phyloP scores from a whole-genome alignment of 352 stramenopile genomes.

The Thalassiosira mediterranea region DNA sequence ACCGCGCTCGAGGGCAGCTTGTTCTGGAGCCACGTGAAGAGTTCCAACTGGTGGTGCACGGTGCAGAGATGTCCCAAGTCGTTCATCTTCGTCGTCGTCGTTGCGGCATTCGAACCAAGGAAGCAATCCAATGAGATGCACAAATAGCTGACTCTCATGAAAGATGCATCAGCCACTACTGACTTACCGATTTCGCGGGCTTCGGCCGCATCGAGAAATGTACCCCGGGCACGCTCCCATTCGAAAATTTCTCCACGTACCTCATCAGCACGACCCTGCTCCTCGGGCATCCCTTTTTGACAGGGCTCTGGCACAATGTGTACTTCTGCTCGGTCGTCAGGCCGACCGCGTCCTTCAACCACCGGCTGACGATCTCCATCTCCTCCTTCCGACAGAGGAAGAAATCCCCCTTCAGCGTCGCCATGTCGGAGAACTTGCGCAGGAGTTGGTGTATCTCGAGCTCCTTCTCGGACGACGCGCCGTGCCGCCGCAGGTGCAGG shows the following conservation, averaged over 20 bases:
- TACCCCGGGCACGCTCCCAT: conserved; percentile 85
- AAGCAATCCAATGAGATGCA: too few species aligned
- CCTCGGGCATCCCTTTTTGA: conserved; percentile 85
- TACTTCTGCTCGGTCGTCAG: conserved; percentile 61
- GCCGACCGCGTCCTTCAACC: conserved; percentile 55
- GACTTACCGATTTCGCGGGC: too few species aligned
- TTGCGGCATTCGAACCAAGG: too few species aligned
- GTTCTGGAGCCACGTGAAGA: conserved; percentile 93
- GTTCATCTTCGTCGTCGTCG: too few species aligned
- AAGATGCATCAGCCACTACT: too few species aligned
- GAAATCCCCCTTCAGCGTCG: conserved; percentile 89
- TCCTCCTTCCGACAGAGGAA: conserved; percentile 87
- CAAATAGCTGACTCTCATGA: too few species aligned
- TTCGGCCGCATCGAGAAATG: conserved; percentile 76
- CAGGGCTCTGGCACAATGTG: conserved; percentile 87
- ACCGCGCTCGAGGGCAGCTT: conserved; percentile 86
- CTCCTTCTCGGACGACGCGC: conserved; percentile 16
- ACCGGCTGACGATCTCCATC: conserved; percentile 54
- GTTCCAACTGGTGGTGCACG: conserved; percentile 91
- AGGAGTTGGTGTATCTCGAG: conserved; percentile 67
- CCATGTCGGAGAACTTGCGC: conserved; percentile 75
- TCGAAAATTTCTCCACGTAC: conserved; percentile 87
- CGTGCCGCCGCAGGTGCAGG: conserved; percentile 51
- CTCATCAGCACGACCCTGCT: conserved; percentile 86
- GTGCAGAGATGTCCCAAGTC: conserved; percentile 89